A percentile compares a stretch with the other conserved stretches of the same genome.
Evolutionary conservation across 1,284 basidiomycete genomes (phyloP).

Genomic region (Fomitiporia mediterranea): DNA sequence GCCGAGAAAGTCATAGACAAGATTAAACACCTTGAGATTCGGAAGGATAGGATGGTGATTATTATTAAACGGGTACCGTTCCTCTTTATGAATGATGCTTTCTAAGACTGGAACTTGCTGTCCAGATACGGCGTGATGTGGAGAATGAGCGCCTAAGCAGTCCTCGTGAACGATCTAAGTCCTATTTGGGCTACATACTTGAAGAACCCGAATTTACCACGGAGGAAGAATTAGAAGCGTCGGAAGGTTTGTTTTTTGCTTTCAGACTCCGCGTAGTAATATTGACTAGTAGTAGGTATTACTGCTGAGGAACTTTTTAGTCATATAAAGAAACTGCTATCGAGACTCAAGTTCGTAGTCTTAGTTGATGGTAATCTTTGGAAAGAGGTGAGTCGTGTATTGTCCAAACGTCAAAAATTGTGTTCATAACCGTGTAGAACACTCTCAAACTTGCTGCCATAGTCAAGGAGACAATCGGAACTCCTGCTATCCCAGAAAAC

Average conservation of each 20-base stretch:
- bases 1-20: slow-evolving; percentile 58
- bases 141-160: slow-evolving; percentile 86
- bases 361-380: slow-evolving; percentile 46
- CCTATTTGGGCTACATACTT: slow-evolving; percentile 71
- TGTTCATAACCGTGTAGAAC: slow-evolving; percentile 42
- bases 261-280: not conserved
- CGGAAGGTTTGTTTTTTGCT: slow-evolving; percentile 48
- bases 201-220: slow-evolving; percentile 75
- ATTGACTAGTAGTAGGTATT: slow-evolving; percentile 46
- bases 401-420: slow-evolving; percentile 16
- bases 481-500: slow-evolving; percentile 50
- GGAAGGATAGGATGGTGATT: slow-evolving; percentile 71
- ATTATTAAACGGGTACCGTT: slow-evolving; percentile 75
- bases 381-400: not conserved
- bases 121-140: slow-evolving; percentile 66
- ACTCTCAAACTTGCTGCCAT: slow-evolving; percentile 71
- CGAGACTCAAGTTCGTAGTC: slow-evolving; percentile 68
- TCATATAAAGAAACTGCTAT: slow-evolving; percentile 63
- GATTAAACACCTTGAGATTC: slow-evolving; percentile 64
- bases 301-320: slow-evolving; percentile 67
- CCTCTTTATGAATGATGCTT: not conserved
- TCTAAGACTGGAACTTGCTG: not conserved
- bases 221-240: slow-evolving; percentile 74
- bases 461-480: slow-evolving; percentile 63
- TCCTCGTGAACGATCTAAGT: slow-evolving; percentile 78